Evolutionary conservation across 2,329 filamentous ascomycete species (phyloP).

Genomic region (Sclerotinia glacialis): DNA sequence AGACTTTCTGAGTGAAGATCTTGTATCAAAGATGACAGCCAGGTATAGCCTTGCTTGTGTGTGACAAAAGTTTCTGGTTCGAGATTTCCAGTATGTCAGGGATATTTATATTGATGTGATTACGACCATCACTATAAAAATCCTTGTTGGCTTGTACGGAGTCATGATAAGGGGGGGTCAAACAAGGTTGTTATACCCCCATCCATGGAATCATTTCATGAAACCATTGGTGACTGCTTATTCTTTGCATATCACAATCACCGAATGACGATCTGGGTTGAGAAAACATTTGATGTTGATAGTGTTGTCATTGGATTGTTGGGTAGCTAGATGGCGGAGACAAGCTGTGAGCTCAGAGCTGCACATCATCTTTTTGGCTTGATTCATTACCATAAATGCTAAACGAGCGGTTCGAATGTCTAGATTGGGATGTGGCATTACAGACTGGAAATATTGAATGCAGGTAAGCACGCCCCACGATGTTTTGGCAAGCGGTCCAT

Average conservation of each 20-base stretch:
- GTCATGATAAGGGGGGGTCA: neutral
- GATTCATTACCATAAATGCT: neutral
- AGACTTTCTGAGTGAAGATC: constrained; percentile 1
- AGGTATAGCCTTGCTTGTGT: neutral
- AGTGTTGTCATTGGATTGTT: neutral
- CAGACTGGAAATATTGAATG: neutral
- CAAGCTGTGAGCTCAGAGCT: neutral
- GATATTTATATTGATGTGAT: constrained; percentile 6
- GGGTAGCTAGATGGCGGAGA: neutral
- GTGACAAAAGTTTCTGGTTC: constrained; percentile 5
- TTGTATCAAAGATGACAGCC: neutral
- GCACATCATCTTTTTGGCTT: constrained; percentile 2
- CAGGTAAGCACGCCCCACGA: neutral
- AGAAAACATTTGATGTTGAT: neutral
- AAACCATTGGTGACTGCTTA: neutral
- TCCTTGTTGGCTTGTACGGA: neutral
- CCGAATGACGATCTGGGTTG: neutral
- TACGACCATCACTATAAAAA: neutral
- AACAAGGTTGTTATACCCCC: neutral
- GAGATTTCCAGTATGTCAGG: neutral
- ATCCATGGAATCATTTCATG: neutral
- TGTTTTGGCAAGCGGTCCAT: too few species aligned
- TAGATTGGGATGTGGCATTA: neutral
- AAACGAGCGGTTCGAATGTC: neutral
- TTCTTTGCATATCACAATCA: constrained; percentile 15